Conservation (phyloP, 495 filamentous ascomycete species). For the Astrocystis sublimbata region DNA sequence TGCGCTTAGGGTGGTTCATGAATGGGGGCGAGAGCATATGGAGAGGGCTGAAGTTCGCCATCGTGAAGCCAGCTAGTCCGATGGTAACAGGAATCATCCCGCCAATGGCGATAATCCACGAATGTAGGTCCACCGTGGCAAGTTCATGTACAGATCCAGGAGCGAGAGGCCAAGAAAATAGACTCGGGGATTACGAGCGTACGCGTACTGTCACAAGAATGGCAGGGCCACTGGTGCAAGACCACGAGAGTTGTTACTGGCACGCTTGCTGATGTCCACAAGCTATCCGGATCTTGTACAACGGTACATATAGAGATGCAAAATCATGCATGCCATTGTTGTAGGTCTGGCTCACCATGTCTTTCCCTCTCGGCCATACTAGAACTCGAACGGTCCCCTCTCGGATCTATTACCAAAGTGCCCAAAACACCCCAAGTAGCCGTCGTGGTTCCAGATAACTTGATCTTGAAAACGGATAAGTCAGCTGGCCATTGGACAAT, state of each 20-base stretch:
- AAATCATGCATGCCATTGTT: neutral
- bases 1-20: no score
- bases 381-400: constrained; percentile 25
- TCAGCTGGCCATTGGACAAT: neutral
- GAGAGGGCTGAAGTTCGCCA: no score
- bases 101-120: neutral
- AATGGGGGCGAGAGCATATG: no score
- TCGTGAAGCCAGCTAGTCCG: no score
- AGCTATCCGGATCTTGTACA: neutral
- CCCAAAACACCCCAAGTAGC: constrained; percentile 32
- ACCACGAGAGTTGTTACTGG: neutral
- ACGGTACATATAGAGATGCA: neutral
- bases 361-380: neutral
- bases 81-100: neutral
- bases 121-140: neutral
- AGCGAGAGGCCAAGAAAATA: neutral
- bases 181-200: neutral
- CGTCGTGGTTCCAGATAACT: constrained; percentile 33
- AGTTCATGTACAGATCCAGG: neutral
- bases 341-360: no score
- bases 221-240: neutral
- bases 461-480: constrained; percentile 21
- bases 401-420: constrained; percentile 34
- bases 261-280: neutral
- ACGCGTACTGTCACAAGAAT: neutral